A percentile compares a stretch with the other conserved stretches of the same genome.
Evolutionary conservation across 1,284 basidiomycete species (phyloP).

Genomic region (Inonotus hispidus): DNA sequence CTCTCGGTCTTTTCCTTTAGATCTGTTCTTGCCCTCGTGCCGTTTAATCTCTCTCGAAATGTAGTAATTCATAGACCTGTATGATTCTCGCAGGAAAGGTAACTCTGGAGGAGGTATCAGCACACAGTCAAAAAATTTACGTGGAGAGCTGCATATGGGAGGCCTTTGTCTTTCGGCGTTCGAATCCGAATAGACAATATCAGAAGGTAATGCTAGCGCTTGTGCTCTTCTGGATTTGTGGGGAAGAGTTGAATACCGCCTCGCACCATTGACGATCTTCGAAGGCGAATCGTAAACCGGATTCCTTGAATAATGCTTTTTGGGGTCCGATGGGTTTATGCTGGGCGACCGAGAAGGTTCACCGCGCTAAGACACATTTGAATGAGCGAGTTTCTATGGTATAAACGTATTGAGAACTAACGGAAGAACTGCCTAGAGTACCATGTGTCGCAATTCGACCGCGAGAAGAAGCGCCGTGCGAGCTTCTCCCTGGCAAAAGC

Average conservation of each 20-base stretch:
- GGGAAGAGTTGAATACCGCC: background rate
- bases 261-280: background rate
- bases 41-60: background rate
- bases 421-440: background rate
- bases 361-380: background rate
- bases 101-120: background rate
- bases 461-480: background rate
- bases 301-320: background rate
- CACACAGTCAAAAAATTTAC: background rate
- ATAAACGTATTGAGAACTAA: background rate
- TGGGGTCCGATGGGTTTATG: background rate
- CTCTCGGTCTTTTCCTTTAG: background rate
- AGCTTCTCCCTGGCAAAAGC: background rate
- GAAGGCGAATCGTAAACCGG: background rate
- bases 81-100: background rate
- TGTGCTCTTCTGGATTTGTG: background rate
- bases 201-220: background rate
- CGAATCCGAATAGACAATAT: too few relatives aligned
- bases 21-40: background rate
- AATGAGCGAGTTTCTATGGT: background rate
- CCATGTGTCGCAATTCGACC: background rate
- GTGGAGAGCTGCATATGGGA: background rate
- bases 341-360: background rate
- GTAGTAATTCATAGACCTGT: background rate
- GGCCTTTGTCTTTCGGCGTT: background rate